phyloP scores from a whole-genome alignment of 306 rosid genomes.

The Cajanus cajan region DNA sequence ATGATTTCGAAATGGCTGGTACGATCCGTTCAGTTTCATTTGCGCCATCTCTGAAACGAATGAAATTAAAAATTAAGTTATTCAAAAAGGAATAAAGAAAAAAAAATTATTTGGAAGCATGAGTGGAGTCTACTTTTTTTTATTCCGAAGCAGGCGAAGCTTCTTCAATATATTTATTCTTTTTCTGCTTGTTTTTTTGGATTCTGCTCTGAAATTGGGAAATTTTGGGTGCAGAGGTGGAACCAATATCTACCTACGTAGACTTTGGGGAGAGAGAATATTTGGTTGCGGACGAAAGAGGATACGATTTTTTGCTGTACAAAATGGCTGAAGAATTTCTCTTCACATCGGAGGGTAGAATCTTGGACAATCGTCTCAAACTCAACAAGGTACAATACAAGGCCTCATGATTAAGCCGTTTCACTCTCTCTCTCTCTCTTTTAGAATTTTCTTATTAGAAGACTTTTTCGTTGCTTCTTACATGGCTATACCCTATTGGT shows the following conservation, averaged over 20 bases:
- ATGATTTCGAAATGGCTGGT: conserved; percentile 99
- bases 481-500: neutral
- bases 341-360: conserved; percentile 70
- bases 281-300: conserved; percentile 92
- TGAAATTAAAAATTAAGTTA: neutral
- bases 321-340: conserved; percentile 84
- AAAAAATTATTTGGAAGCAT: no score
- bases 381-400: conserved; percentile 67
- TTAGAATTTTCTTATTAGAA: neutral
- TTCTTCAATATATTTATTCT: neutral
- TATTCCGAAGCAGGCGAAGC: no score
- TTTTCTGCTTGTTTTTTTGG: neutral
- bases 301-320: conserved; percentile 72
- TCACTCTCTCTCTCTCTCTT: neutral
- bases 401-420: neutral
- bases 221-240: conserved; percentile 66
- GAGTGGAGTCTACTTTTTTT: no score
- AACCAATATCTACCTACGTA: conserved; percentile 80
- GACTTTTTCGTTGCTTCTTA: neutral
- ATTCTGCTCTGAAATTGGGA: conserved; percentile 4
- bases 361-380: conserved; percentile 81
- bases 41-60: neutral
- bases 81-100: neutral
- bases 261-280: conserved; percentile 87
- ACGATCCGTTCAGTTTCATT: conserved; percentile 27